Evolutionary conservation across 2,329 filamentous ascomycete genomes (phyloP), one percentile per base, ranked within the genome.

Genomic region (Ampelomyces quisqualis): DNA sequence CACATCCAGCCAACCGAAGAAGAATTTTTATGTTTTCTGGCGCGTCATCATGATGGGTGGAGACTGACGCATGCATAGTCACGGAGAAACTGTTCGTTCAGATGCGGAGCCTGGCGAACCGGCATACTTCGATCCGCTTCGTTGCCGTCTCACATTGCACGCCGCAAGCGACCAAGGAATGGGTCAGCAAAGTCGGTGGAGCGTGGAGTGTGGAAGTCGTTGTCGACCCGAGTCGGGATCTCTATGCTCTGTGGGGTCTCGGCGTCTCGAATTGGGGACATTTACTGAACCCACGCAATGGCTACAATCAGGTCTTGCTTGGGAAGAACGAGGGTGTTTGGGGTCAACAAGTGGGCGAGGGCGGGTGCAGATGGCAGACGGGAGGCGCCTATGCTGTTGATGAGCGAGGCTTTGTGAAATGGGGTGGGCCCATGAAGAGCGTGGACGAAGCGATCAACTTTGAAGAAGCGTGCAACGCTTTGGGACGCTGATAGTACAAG

Each of bases 101-200:
- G 45, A 72, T 82, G 38, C 77, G 79, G 35, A 68, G 75, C 29
- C 70, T 82, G 42, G 73, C 78, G 9, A 77, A 76, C 61, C 74
- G 74, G 35, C 70, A 79, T 51, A 67, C 73, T 36, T 65, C 67
- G 28, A 67, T 82, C 8, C 72, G 71, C 43, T 82, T 78, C 67
- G 70, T 82, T 40, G 79, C 79, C 48, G 70, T 82, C 35, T 82
- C 79, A 17, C 80, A 83, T 66, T 77, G 79, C 26, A 81, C 79
- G 7, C 62, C 70, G 3, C 68, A 72, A 15, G 78, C 80, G 20
- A 82, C 80, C 1, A 63, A 71, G 24, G 77, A 77, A 48, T 82
- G 79, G 79, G 55, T 80, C 31, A 75, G 78, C 48, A 69, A 80
- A 13, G 62, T 82, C 9, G 79, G 79, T 58, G 79, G 79, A 43